Percentiles rank a stretch among this genome's conserved stretches.
Conservation (phyloP, 768 basidiomycete genomes). For the Ramaria sp. region DNA sequence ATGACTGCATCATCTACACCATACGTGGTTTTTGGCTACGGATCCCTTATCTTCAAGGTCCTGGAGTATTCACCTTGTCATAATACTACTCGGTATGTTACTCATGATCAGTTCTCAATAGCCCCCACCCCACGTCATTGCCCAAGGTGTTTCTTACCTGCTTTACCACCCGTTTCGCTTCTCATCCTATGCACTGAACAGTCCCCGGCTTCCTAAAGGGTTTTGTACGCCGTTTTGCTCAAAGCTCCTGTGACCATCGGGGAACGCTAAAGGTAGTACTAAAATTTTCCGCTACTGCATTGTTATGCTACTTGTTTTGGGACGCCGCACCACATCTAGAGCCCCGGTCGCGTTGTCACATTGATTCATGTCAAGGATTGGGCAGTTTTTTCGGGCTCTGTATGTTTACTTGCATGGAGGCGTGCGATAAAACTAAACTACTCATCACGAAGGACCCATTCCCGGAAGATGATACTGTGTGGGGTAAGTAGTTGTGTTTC, state of each 20-base stretch:
- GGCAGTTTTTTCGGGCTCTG: slow-evolving; percentile 61
- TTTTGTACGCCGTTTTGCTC: slow-evolving; percentile 83
- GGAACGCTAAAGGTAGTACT: slow-evolving; percentile 66
- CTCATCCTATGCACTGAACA: slow-evolving; percentile 16
- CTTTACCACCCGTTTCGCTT: neutral
- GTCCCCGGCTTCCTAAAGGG: slow-evolving; percentile 82
- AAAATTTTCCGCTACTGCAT: no score
- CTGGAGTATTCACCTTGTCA: slow-evolving; percentile 7
- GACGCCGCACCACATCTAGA: slow-evolving; percentile 27
- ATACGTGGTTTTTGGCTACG: slow-evolving; percentile 81
- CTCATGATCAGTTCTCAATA: slow-evolving; percentile 19
- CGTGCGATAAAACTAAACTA: neutral
- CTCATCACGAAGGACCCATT: slow-evolving; percentile 41
- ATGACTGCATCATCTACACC: neutral
- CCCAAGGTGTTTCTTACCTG: slow-evolving; percentile 37
- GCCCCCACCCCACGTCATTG: slow-evolving; percentile 75
- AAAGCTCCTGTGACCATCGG: slow-evolving; percentile 86
- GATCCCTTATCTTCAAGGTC: slow-evolving; percentile 88
- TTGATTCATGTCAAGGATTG: slow-evolving; percentile 83
- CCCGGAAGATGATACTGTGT: slow-evolving; percentile 68
- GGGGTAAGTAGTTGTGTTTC: no score
- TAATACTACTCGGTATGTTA: neutral
- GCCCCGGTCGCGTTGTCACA: slow-evolving; percentile 84
- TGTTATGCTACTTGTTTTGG: neutral
- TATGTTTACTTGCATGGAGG: slow-evolving; percentile 17